A percentile compares a stretch with the other conserved stretches of the same genome.
phyloP scores from a whole-genome alignment of 2,329 filamentous ascomycete genomes.

The Neoscytalidium dimidiatum region DNA sequence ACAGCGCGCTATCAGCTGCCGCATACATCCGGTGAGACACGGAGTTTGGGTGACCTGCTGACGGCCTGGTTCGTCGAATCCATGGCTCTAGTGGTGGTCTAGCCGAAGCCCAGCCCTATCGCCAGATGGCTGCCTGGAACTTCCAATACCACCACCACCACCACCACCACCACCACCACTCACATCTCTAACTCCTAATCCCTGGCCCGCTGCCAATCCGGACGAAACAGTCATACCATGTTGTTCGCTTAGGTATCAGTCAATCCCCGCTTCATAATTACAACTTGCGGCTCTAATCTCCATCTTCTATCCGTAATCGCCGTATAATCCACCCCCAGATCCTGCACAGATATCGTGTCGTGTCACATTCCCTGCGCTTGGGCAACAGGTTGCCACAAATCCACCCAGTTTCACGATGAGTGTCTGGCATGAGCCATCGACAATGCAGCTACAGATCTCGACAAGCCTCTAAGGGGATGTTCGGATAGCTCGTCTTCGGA shows the following conservation, averaged over 20 bases:
- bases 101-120: background rate
- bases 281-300: background rate
- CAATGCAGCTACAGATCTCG: too few relatives aligned
- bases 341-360: background rate
- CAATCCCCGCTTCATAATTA: background rate
- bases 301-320: background rate
- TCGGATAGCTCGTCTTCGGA: background rate
- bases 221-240: background rate
- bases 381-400: background rate
- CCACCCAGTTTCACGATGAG: background rate
- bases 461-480: background rate
- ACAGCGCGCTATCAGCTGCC: constrained; percentile 3
- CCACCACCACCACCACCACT: too few relatives aligned
- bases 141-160: too few relatives aligned
- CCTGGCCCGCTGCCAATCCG: too few relatives aligned
- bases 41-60: background rate
- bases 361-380: background rate
- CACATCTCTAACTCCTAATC: too few relatives aligned
- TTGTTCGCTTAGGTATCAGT: background rate
- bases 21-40: background rate
- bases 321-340: background rate
- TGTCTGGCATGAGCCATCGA: background rate
- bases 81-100: background rate
- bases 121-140: background rate
- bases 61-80: background rate